Percentiles rank a stretch among this genome's conserved stretches.
These are phyloP conservation scores for Theileria sp. DNA, from an alignment of 169 alveolate species.

Conservation along the genomic window DNA sequence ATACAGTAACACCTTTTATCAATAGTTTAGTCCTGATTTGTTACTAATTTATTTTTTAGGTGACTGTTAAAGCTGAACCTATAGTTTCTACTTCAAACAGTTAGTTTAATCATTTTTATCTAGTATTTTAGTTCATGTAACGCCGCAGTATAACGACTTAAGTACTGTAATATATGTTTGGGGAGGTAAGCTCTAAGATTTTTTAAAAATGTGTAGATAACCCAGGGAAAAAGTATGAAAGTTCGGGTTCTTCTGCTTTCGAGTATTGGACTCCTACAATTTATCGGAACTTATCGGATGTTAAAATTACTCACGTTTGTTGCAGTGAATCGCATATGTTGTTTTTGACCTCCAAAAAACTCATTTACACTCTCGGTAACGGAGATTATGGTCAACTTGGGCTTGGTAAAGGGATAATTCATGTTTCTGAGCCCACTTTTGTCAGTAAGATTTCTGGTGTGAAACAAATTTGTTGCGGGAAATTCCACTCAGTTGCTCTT, in stretches of 20 bases:
- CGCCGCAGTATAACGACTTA: constrained; percentile 44
- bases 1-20: constrained; percentile 17
- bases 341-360: constrained; percentile 61
- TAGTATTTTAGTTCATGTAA: constrained; percentile 31
- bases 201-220: constrained; percentile 24
- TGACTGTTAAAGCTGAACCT: constrained; percentile 65
- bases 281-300: constrained; percentile 67
- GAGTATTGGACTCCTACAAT: constrained; percentile 67
- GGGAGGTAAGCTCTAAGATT: constrained; percentile 44
- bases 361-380: constrained; percentile 71
- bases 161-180: constrained; percentile 59
- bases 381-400: constrained; percentile 80
- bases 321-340: constrained; percentile 70
- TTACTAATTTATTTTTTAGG: constrained; percentile 10
- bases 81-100: constrained; percentile 49
- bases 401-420: constrained; percentile 55
- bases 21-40: too few relatives aligned
- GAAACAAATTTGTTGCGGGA: constrained; percentile 70
- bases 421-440: constrained; percentile 66
- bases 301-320: constrained; percentile 67
- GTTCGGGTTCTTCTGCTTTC: not conserved
- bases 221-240: not conserved
- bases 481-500: constrained; percentile 66
- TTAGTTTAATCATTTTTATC: constrained; percentile 3
- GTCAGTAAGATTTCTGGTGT: constrained; percentile 45